Evolutionary conservation across 2,329 filamentous ascomycete species (phyloP).

Genomic region (Alternaria infectoria): DNA sequence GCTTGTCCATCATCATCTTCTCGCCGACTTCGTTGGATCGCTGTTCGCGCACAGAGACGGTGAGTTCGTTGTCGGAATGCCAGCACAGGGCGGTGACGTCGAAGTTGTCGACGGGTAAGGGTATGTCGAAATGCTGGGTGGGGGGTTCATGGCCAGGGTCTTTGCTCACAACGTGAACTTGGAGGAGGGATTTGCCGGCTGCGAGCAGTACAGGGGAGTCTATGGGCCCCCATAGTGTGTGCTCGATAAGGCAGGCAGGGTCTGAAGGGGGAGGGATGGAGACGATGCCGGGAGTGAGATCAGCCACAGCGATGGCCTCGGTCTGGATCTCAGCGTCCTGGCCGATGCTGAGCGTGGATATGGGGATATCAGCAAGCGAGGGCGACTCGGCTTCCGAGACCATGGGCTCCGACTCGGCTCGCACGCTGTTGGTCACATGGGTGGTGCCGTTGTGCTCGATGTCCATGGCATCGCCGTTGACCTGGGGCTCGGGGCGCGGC

Average conservation of each 20-base stretch:
- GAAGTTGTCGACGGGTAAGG: constrained; percentile 39
- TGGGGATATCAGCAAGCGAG: constrained; percentile 45
- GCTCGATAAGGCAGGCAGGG: constrained; percentile 32
- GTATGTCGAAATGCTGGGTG: constrained; percentile 31
- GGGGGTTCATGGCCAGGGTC: constrained; percentile 5
- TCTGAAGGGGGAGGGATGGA: constrained; percentile 36
- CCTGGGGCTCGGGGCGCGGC: constrained; percentile 37
- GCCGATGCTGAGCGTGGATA: constrained; percentile 49
- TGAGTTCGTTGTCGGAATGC: constrained; percentile 42
- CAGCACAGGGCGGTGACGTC: constrained; percentile 47
- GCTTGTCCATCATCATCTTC: constrained; percentile 46
- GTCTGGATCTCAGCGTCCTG: constrained; percentile 47
- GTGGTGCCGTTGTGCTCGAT: constrained; percentile 47
- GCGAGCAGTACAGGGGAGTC: constrained; percentile 41
- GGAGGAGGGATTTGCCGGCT: constrained; percentile 45
- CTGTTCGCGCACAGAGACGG: constrained; percentile 44
- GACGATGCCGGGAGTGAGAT: constrained; percentile 39
- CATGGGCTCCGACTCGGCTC: constrained; percentile 45
- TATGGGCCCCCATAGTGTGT: constrained; percentile 46
- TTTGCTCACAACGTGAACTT: constrained; percentile 40
- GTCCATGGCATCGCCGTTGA: constrained; percentile 57
- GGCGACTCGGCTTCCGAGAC: constrained; percentile 48
- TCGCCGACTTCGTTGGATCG: constrained; percentile 46
- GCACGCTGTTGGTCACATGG: constrained; percentile 36
- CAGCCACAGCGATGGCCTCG: constrained; percentile 39